Percentiles rank a stretch among this genome's conserved stretches.
These are phyloP conservation scores for Gamsiella multidivaricata DNA, from an alignment of 192 early-diverging fungal species.

Conservation along the genomic window DNA sequence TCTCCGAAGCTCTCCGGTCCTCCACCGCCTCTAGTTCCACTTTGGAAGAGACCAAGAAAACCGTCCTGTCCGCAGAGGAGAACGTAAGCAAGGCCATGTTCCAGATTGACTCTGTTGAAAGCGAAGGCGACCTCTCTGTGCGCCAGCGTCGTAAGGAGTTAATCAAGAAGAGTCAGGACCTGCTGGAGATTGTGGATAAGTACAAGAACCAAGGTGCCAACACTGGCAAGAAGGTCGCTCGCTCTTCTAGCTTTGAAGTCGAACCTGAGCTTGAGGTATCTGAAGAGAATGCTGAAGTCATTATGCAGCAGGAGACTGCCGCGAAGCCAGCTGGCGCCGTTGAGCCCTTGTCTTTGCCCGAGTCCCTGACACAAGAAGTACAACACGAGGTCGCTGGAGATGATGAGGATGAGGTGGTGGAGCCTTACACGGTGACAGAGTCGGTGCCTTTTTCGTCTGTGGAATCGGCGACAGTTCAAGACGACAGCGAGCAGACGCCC, in stretches of 20 bases:
- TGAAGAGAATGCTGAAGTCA: background rate
- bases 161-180: constrained; percentile 35
- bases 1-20: background rate
- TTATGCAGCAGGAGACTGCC: no score
- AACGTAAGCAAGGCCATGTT: constrained; percentile 40
- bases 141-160: constrained; percentile 39
- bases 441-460: background rate
- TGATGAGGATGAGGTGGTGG: constrained; percentile 4
- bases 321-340: constrained; percentile 5
- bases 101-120: constrained; percentile 33
- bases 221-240: constrained; percentile 31
- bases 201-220: constrained; percentile 28
- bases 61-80: constrained; percentile 25
- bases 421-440: constrained; percentile 9
- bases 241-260: background rate
- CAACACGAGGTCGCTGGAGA: no score
- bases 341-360: background rate
- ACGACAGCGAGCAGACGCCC: no score
- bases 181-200: constrained; percentile 31
- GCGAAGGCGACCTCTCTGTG: constrained; percentile 26
- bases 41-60: constrained; percentile 32
- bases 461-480: constrained; percentile 18
- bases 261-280: background rate
- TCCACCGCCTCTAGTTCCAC: no score
- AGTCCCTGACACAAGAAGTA: background rate